A percentile compares a stretch with the other conserved stretches of the same genome.
Evolutionary conservation across 768 basidiomycete species (phyloP).

Genomic region (Tulasnella sp.): DNA sequence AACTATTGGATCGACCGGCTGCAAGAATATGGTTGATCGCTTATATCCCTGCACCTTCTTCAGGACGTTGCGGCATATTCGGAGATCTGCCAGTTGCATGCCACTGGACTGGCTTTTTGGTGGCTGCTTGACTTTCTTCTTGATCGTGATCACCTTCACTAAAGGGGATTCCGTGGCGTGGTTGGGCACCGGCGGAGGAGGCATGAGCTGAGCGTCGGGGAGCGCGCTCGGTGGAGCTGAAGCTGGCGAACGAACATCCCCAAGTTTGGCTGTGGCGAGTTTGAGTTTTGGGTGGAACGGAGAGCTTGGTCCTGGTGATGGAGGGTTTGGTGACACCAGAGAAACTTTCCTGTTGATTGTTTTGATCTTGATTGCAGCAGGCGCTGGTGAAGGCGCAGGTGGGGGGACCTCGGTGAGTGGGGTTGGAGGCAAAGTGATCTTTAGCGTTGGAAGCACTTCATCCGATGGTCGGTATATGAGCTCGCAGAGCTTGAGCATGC

Average conservation of each 20-base stretch:
- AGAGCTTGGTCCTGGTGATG: background rate
- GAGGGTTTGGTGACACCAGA: background rate
- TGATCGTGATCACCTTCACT: background rate
- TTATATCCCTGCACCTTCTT: constrained; percentile 72
- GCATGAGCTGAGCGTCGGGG: constrained; percentile 3
- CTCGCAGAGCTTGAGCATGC: constrained; percentile 83
- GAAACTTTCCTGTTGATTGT: background rate
- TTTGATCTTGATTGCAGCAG: constrained; percentile 14
- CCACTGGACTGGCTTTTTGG: constrained; percentile 66
- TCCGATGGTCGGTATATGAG: constrained; percentile 71
- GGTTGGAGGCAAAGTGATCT: constrained; percentile 66
- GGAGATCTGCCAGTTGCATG: constrained; percentile 64
- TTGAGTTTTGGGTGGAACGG: constrained; percentile 8
- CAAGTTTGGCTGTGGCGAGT: background rate
- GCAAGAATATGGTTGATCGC: constrained; percentile 59
- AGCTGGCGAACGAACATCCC: background rate
- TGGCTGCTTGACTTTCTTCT: constrained; percentile 35
- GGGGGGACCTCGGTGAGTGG: constrained; percentile 55
- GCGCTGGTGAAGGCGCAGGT: constrained; percentile 27
- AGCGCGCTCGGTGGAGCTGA: background rate
- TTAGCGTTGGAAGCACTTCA: constrained; percentile 78
- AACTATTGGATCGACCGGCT: constrained; percentile 85
- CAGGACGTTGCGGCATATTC: constrained; percentile 61
- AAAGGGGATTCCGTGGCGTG: background rate
- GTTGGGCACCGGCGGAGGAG: constrained; percentile 6